Base-by-base conservation (phyloP, 2,329 filamentous ascomycete species). In the Calycina herbarum region DNA sequence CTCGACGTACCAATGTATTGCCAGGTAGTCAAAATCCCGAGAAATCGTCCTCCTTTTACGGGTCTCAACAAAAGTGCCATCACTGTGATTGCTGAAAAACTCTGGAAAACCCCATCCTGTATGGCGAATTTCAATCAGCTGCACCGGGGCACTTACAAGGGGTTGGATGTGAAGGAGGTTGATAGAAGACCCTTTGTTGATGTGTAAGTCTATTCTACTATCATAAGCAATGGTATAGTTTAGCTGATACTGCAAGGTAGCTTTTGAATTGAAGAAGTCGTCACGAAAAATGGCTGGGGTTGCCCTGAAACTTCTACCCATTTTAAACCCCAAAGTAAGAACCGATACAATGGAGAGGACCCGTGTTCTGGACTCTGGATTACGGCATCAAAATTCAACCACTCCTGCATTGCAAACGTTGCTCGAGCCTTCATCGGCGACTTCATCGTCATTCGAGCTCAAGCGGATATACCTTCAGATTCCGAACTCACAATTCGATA, bases 391-490 rank as follows among this genome's bases (percentile, higher is more conserved):
- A 76, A 78, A 63, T 79, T 85, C 68, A 87, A 87, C 65, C 84
- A 87, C 67, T 79, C 78, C 11, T 87, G 85, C 71, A 20, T 78
- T 4, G 72, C 72, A 10, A 87, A 85, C 68, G 79, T 78, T 20
- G 66, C 65, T 0, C 81, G 81, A 17, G 73, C 79, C 0, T 86
- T 85, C 70, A 83, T 86, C 45, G 83, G 84, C 2, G 83, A 87
- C 69, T 79, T 87, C 76, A 77, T 79, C 67, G 77, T 86, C 7
- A 61, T 86, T 27, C 81, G 82, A 7, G 84, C 84, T 0, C 73
- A 78, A 0, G 69, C 69, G 10, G 78, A 83, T 56, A 72, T 87
- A 0, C 67, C 76, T 0, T 67, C 79, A 0, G 76, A 76, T 33
- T 79, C 82, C 0, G 84, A 88, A 71, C 68, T 87, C 6, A 69